Percentiles rank a stretch among this genome's conserved stretches.
phyloP scores from a whole-genome alignment of 2,329 filamentous ascomycete genomes.

The Colletotrichum coccodes region DNA sequence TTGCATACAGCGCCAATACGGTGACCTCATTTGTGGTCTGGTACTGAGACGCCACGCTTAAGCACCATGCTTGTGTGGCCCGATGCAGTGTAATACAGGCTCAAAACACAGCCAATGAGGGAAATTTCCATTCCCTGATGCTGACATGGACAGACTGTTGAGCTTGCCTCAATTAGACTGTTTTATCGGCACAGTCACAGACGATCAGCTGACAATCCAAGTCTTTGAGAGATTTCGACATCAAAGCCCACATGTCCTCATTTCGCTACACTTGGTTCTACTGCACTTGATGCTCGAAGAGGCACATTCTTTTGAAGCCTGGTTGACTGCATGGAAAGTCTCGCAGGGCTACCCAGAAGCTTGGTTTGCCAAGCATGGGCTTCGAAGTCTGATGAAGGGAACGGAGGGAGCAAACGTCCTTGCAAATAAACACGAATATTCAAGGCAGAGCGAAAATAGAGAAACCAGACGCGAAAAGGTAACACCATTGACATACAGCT shows the following conservation, averaged over 20 bases:
- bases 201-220: neutral
- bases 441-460: too few species aligned
- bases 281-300: neutral
- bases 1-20: neutral
- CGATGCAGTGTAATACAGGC: neutral
- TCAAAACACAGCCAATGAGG: neutral
- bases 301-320: too few species aligned
- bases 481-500: too few species aligned
- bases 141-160: neutral
- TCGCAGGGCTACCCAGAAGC: too few species aligned
- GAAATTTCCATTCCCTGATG: neutral
- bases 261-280: too few species aligned
- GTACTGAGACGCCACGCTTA: rapidly evolving
- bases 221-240: neutral
- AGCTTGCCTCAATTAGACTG: neutral
- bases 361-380: too few species aligned
- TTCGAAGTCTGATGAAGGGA: too few species aligned
- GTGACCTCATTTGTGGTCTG: neutral
- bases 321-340: too few species aligned
- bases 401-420: too few species aligned
- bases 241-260: neutral
- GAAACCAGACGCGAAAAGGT: too few species aligned
- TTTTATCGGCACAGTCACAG: neutral
- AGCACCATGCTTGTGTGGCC: neutral
- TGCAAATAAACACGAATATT: too few species aligned